Conservation (phyloP, 75 land plant genomes). For the Picea glauca region DNA sequence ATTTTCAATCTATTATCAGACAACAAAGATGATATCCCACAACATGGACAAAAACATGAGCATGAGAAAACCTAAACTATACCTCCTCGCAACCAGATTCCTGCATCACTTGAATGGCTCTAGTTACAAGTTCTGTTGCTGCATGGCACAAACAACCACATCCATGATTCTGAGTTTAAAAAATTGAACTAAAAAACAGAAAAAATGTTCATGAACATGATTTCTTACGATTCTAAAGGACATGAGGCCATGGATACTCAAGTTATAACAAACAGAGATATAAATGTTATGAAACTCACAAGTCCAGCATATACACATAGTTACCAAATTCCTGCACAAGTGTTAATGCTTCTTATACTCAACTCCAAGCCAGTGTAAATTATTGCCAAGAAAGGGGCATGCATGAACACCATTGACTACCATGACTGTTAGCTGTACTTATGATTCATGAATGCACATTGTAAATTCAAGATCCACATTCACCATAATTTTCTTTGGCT, state of each 20-base stretch:
- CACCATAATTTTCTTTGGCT: background rate
- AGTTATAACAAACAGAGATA: background rate
- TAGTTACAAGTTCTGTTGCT: conserved; percentile 97
- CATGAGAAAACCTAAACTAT: conserved; percentile 4
- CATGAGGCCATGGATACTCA: background rate
- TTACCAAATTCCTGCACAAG: background rate
- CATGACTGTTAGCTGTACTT: background rate
- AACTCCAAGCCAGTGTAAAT: background rate
- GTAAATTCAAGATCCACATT: background rate
- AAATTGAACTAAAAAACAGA: no score
- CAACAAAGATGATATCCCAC: background rate
- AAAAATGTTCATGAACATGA: background rate
- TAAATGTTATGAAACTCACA: background rate
- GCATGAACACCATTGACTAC: background rate
- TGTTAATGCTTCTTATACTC: background rate
- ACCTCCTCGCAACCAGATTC: conserved; percentile 99
- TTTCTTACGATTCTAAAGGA: background rate
- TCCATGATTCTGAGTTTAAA: background rate
- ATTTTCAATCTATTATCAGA: background rate
- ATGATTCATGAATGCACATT: no score
- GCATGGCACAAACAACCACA: conserved; percentile 20
- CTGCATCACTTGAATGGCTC: conserved; percentile 87
- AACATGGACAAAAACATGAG: background rate
- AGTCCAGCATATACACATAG: background rate
- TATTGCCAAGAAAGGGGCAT: background rate